Base-by-base conservation (phyloP, 225 moss, liverwort and hornwort genomes). In the Sphagnum tenellum region DNA sequence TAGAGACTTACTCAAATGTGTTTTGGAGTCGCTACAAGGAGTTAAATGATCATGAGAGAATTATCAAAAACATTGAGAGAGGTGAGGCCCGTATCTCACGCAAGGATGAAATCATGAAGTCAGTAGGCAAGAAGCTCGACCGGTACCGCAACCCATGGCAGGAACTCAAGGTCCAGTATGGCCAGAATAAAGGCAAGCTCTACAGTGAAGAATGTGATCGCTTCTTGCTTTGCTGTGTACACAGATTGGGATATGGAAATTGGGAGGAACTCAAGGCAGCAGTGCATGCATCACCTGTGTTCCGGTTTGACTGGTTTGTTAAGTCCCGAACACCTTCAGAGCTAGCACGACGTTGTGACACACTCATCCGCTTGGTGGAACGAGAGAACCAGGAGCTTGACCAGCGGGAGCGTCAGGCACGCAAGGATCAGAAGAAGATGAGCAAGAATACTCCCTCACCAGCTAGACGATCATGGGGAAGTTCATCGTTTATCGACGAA, bases 261-360 rank as follows among this genome's bases (percentile, higher is more conserved):
- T 99, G 98, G 98, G 98, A 99, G 74, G 98, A 99, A 72, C 82
- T 99, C 58, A 99, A 99, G 82, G 90, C 98, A 49, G 89, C 93
- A 47, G 90, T 99, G 64, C 93, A 90, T 66, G 84, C 87, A 63
- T 99, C 98, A 68, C 90, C 98, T 70, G 82, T 93, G 63, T 99
- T 99, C 57, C 81, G 98, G 57, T 99, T 99, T 62, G 98, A 99
- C 64, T 99, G 98, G 98, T 99, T 99, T 82, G 98, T 99, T 47
- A 99, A 99, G 71, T 99, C 98, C 56, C 81, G 98, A 60, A 89
- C 98, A 67, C 93, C 98, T 10, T 87, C 93, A 53, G 93, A 99
- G 73, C 73, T 99, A 66, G 98, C 98, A 55, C 83, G 98, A 65
- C 83, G 93, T 57, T 99, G 98, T 69, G 98, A 99, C 62, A 99